Evolutionary conservation across 352 stramenopile genomes (phyloP), one percentile per base, ranked within the genome.

Genomic region (Blastocystis sp.): DNA sequence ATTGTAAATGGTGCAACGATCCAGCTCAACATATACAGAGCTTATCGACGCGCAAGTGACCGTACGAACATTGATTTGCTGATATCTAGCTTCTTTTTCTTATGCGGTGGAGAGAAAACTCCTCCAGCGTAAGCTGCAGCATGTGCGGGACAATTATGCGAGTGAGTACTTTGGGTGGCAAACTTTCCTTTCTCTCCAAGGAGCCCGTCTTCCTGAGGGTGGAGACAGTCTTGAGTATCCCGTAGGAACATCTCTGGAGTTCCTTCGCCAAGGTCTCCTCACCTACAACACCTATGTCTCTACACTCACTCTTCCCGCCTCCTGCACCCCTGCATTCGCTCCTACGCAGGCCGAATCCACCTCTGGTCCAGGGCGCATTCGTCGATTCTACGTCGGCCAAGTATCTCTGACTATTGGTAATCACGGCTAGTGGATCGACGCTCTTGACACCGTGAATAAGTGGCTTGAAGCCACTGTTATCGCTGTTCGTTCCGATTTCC

Each of bases 391-490:
- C 45, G 43, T 80, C 11, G 70, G 70, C 39, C 18, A 80, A 23
- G 62, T 73, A 41, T 26, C 11, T 11, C 9, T 68, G 59, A 68
- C 11, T 23, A 15, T 29, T 73, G 50, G 4, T 73, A 8, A 41
- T 73, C 26, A 73, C 2, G 1, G n/a, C 7, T 43, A 96, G 79
- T 96, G 94, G 94, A 90, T 96, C 2, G 94, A 96, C 80, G 93
- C 95, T 37, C 93, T 94, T 80, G 94, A 96, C 75, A 96, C 94
- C 0, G 94, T 96, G 41, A 94, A 95, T 76, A 93, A 96, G 73
- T 96, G 94, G 94, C 91, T 96, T 2, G 94, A 96, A 91, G 93
- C 92, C 23, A 96, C 94, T 0, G 92, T 96, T 0, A 93, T 95
- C 91, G 92, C 92, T 29, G 92, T 95, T 23, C 90, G 90, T 0